A percentile compares a stretch with the other conserved stretches of the same genome.
Evolutionary conservation across 768 basidiomycete genomes (phyloP).

Genomic region (Tricholoma terreum): DNA sequence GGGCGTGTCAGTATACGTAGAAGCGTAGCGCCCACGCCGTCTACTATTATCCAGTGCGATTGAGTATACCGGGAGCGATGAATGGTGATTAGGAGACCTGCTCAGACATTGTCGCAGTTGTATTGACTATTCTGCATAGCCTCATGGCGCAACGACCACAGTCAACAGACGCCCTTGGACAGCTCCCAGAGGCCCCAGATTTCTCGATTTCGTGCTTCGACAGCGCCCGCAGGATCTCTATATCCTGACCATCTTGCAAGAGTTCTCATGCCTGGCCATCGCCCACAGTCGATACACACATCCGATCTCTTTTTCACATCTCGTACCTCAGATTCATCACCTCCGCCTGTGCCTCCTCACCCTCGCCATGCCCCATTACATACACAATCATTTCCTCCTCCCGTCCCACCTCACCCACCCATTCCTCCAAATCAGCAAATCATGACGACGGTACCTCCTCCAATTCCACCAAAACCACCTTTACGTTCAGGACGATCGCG

Average conservation of each 20-base stretch:
- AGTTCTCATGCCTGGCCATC: constrained; percentile 18
- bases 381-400: constrained; percentile 24
- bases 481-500: background rate
- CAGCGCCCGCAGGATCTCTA: constrained; percentile 15
- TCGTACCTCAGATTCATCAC: constrained; percentile 10
- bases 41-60: background rate
- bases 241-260: constrained; percentile 15
- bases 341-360: constrained; percentile 27
- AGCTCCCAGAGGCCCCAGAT: background rate
- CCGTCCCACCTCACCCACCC: constrained; percentile 26
- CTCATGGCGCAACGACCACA: constrained; percentile 15
- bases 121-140: constrained; percentile 8
- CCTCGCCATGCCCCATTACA: constrained; percentile 23
- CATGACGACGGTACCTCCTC: constrained; percentile 27
- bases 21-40: background rate
- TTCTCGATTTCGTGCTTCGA: constrained; percentile 15
- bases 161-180: constrained; percentile 4
- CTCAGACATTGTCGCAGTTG: background rate
- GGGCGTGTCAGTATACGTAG: too few relatives aligned
- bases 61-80: background rate
- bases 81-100: background rate
- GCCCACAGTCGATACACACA: constrained; percentile 17
- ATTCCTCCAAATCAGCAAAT: constrained; percentile 8
- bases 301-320: constrained; percentile 23
- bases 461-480: constrained; percentile 39